phyloP scores from a whole-genome alignment of 2,329 filamentous ascomycete genomes.

The Alternaria gansuensis region DNA sequence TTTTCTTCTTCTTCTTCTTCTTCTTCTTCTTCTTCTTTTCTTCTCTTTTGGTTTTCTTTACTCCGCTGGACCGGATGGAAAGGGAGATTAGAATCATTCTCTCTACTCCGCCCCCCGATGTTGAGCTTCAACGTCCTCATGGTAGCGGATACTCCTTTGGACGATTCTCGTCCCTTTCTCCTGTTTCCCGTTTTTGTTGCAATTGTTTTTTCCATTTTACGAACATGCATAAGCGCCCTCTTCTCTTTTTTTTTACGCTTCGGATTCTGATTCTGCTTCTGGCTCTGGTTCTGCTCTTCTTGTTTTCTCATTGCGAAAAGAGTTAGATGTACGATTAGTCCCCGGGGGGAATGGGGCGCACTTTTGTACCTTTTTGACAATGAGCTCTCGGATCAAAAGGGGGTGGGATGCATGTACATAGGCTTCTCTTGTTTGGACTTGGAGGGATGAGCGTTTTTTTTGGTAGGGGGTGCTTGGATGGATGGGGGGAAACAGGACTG shows the following conservation, averaged over 20 bases:
- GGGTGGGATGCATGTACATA: conserved; percentile 9
- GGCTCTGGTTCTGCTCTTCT: background rate
- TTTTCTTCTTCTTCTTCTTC: too few relatives aligned
- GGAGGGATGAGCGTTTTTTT: background rate
- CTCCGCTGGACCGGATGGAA: conserved; percentile 12
- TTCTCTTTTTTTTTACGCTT: background rate
- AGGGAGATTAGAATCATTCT: background rate
- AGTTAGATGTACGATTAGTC: conserved; percentile 7
- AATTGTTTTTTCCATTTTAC: background rate
- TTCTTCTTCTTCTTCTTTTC: background rate
- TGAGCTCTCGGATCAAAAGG: background rate
- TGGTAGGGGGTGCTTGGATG: background rate
- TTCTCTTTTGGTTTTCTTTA: background rate
- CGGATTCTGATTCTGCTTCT: background rate
- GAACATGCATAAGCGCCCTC: conserved; percentile 3
- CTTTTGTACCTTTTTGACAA: background rate
- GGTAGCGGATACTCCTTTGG: conserved; percentile 1
- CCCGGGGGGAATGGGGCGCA: background rate
- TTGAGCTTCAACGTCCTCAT: conserved; percentile 7
- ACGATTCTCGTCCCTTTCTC: too few relatives aligned
- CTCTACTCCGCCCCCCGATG: background rate
- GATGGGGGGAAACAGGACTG: background rate
- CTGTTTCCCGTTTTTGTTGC: background rate
- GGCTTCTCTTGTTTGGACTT: background rate
- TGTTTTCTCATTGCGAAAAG: conserved; percentile 1